Evolutionary conservation across 2,329 filamentous ascomycete genomes (phyloP).

Genomic region (Calonectria pseudoturangicola): DNA sequence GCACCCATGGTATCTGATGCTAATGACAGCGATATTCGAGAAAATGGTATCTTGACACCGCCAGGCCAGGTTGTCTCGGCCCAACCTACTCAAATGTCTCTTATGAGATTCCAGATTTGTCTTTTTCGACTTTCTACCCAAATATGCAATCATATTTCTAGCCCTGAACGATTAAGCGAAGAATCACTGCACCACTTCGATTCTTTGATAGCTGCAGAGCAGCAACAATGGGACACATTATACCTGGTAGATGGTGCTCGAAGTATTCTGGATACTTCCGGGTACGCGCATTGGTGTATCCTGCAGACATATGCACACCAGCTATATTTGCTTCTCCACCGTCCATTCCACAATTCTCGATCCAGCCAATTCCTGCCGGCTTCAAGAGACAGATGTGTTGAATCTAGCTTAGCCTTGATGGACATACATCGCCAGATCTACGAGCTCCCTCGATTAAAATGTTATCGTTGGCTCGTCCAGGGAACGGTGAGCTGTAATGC

Average conservation of each 20-base stretch:
- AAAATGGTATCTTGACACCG: slow-evolving; percentile 17
- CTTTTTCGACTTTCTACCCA: slow-evolving; percentile 41
- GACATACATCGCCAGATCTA: slow-evolving; percentile 43
- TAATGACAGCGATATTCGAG: slow-evolving; percentile 38
- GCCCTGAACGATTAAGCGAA: slow-evolving; percentile 2
- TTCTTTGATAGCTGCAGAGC: slow-evolving; percentile 28
- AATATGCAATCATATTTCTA: slow-evolving; percentile 39
- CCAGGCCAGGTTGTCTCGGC: background rate
- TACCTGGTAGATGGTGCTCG: slow-evolving; percentile 40
- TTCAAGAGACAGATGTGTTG: slow-evolving; percentile 41
- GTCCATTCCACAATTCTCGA: slow-evolving; percentile 37
- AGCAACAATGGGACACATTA: slow-evolving; percentile 39
- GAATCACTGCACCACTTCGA: slow-evolving; percentile 4
- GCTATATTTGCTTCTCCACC: slow-evolving; percentile 46
- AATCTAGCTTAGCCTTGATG: slow-evolving; percentile 40
- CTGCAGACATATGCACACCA: slow-evolving; percentile 47
- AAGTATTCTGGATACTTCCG: slow-evolving; percentile 41
- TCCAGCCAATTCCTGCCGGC: slow-evolving; percentile 25
- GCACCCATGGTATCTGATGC: slow-evolving; percentile 32
- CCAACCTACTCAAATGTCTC: slow-evolving; percentile 36
- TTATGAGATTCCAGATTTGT: slow-evolving; percentile 42
- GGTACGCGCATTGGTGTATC: slow-evolving; percentile 47
- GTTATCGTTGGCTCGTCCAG: slow-evolving; percentile 43
- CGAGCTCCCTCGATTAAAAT: slow-evolving; percentile 42
- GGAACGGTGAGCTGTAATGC: slow-evolving; percentile 42